Base-by-base conservation (phyloP, 441 rosid species). In the Eutrema salsugineum region DNA sequence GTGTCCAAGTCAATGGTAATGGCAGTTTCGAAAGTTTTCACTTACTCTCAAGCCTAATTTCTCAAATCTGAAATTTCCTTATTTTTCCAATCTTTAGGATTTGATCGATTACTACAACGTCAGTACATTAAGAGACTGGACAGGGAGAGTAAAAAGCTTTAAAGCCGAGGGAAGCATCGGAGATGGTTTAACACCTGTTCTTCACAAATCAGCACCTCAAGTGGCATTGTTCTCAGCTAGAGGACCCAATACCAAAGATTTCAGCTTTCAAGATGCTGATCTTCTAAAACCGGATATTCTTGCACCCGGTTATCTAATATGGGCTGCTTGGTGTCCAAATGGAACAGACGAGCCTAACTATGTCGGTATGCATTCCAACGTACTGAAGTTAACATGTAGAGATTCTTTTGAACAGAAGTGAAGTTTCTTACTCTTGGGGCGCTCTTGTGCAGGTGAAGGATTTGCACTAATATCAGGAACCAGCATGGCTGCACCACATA, bases 401-500 rank as follows among this genome's bases (percentile, higher is more conserved):
- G 40, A 19, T 69, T 30, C 54, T 24, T 60, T 20, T 32, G 67
- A 68, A 27, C 12, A 35, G 5, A 58, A 73, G 7, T 58, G 16
- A 11, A 51, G n/a, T 51, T 51, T 67, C 49, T 73, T 73, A 15
- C 33, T 47, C 19, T 66, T n/a, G n/a, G n/a, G 32, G 61, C 17
- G 27, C 19, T 36, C 56, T 65, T 71, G 83, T 54, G 68, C 88
- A 93, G 98, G 98, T 59, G 97, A 93, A 85, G 87, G 74, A 74
- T 93, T 93, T 85, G 98, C 98, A 19, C 71, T 91, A 79, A 88
- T 91, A 73, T 93, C 97, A 11, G 98, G 98, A 71, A 93, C 98
- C 12, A 93, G 98, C 84, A 93, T 93, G 98, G 97, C 98, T 60
- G 94, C 98, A 20, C 98, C 98, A 2, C 98, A 93, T 78, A 93